Evolutionary conservation across 345 rosid species (phyloP), one percentile per base, ranked within the genome.

Genomic region (Physaria fendleri): DNA sequence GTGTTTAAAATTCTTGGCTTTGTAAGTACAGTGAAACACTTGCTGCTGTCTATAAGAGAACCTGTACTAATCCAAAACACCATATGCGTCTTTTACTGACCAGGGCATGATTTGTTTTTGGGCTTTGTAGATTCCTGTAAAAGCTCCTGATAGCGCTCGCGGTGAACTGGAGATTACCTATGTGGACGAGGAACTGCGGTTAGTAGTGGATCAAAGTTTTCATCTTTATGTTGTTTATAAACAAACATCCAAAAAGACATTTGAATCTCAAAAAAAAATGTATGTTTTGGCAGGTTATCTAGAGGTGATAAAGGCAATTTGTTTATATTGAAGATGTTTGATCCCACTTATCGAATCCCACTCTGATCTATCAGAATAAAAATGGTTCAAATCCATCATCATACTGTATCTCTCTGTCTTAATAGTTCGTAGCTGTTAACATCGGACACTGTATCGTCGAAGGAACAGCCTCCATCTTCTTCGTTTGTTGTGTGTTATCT

Each of bases 281-380:
- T n/a, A 9, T 21, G 14, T 12, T 24, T 27, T 16, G 42, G 62
- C 85, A 92, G 98, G 70, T 21, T 88, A 61, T 85, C 96, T 29
- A 84, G 96, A 57, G 98, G 98, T 23, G 96, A 88, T 73, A 81
- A 79, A 58, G 98, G 96, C 5, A 92, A 88, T 66, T 68, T 92
- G 78, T 92, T 92, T 76, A 27, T 92, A 76, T 64, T 92, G 80
- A 92, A 84, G 82, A 92, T 88, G 96, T 59, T 85, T 2, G 96
- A 92, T 79, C 93, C 88, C 1, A 78, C 96, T 22, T 92, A 84
- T 69, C 71, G 88, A 38, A 78, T 88, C 38, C 96, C 96, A 28
- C 69, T 71, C 27, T 78, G 45, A 77, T 22, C 33, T 10, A 3
- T 13, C 8, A 12, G 1, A 20, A 47, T n/a, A 50, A 11, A 15